phyloP scores from a whole-genome alignment of 306 rosid species.

The Canavalia ensiformis region DNA sequence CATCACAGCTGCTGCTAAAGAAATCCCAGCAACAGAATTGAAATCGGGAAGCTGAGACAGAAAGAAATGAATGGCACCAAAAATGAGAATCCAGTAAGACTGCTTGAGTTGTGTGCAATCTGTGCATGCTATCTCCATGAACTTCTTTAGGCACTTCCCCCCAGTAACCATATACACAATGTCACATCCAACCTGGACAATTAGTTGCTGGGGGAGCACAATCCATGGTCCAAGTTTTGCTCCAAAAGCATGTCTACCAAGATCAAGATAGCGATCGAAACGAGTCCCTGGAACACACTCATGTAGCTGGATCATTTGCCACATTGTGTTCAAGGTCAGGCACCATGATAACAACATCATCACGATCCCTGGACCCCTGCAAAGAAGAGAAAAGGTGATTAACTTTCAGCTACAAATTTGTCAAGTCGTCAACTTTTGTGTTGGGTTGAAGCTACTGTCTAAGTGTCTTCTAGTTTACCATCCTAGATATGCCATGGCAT shows the following conservation, averaged over 20 bases:
- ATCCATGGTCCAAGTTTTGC: constrained; percentile 89
- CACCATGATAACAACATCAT: constrained; percentile 80
- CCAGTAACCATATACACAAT: constrained; percentile 92
- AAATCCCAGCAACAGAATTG: constrained; percentile 91
- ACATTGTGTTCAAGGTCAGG: constrained; percentile 85
- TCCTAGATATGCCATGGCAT: constrained; percentile 95
- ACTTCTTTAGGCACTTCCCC: constrained; percentile 84
- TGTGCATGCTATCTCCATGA: constrained; percentile 84
- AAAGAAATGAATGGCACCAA: constrained; percentile 85
- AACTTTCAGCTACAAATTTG: background rate
- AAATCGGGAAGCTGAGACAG: constrained; percentile 98
- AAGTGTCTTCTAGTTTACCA: constrained; percentile 58
- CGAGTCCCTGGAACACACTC: constrained; percentile 94
- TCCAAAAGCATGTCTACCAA: constrained; percentile 90
- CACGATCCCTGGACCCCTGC: constrained; percentile 94
- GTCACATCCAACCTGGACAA: constrained; percentile 92
- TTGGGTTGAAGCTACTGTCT: background rate
- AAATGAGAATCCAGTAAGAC: constrained; percentile 83
- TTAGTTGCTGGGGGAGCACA: constrained; percentile 86
- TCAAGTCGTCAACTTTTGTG: background rate
- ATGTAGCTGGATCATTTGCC: constrained; percentile 97
- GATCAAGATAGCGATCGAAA: constrained; percentile 85
- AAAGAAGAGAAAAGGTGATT: background rate
- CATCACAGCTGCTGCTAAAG: constrained; percentile 93
- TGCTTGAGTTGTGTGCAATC: constrained; percentile 75